Evolutionary conservation across 2,329 filamentous ascomycete genomes (phyloP).

Genomic region (Phialophora verrucosa): DNA sequence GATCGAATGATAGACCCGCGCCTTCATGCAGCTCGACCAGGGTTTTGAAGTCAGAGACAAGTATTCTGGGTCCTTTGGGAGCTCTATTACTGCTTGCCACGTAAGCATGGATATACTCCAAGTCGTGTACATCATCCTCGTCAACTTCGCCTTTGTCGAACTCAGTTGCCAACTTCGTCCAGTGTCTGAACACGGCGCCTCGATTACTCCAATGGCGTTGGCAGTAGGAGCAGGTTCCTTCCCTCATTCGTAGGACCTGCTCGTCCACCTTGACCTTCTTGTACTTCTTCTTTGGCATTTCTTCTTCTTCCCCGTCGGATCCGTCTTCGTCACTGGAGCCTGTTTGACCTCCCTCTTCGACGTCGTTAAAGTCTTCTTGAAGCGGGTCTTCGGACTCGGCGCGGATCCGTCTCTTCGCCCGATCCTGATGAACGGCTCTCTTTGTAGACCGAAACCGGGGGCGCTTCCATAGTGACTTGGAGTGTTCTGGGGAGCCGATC

Average conservation of each 20-base stretch:
- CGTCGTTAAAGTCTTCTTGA: constrained; percentile 33
- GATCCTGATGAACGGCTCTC: constrained; percentile 14
- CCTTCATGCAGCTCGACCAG: constrained; percentile 39
- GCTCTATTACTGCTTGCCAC: constrained; percentile 16
- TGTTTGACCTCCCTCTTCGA: constrained; percentile 2
- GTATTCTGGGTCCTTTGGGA: constrained; percentile 21
- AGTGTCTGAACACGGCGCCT: constrained; percentile 32
- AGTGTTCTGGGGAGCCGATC: constrained; percentile 13
- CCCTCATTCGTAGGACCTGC: constrained; percentile 27
- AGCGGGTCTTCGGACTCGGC: constrained; percentile 39
- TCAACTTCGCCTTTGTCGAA: constrained; percentile 21
- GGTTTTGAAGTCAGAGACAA: constrained; percentile 32
- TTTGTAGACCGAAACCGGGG: constrained; percentile 10
- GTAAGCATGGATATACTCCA: constrained; percentile 33
- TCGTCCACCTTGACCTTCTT: constrained; percentile 16
- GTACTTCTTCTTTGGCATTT: constrained; percentile 2
- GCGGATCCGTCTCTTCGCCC: constrained; percentile 16
- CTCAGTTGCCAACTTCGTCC: constrained; percentile 26
- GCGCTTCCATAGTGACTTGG: constrained; percentile 24
- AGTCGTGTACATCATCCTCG: constrained; percentile 35
- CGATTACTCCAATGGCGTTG: constrained; percentile 24
- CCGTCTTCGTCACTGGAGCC: constrained; percentile 7
- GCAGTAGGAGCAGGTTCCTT: constrained; percentile 37
- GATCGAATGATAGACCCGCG: constrained; percentile 33
- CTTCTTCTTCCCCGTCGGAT: constrained; percentile 15